Conservation (phyloP, 176 grass and related monocot genomes). For the Otatea glauca region DNA sequence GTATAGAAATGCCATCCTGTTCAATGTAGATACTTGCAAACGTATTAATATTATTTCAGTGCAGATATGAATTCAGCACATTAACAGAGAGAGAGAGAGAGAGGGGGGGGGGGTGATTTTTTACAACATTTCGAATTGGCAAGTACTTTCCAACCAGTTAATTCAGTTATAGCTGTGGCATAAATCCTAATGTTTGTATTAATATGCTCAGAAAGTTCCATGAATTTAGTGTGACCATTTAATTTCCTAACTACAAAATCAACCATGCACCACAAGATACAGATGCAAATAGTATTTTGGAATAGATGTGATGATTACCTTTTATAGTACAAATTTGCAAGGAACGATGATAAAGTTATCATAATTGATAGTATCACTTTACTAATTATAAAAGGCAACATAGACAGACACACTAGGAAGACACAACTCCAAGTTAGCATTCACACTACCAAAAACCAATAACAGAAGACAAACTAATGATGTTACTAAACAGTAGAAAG, state of each 20-base stretch:
- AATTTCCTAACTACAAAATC: not conserved
- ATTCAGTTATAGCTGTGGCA: slow-evolving; percentile 5
- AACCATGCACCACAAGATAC: not conserved
- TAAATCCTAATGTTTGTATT: not conserved
- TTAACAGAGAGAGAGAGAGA: not conserved
- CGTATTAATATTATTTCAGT: not conserved
- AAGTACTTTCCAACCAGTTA: not conserved
- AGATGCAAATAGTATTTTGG: slow-evolving; percentile 11
- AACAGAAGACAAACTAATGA: slow-evolving; percentile 29
- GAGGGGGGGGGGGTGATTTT: no score
- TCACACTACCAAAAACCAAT: not conserved
- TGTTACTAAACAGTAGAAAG: slow-evolving; percentile 10
- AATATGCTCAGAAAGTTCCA: slow-evolving; percentile 1
- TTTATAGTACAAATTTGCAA: slow-evolving; percentile 9
- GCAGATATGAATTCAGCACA: not conserved
- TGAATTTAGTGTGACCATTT: not conserved
- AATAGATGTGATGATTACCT: not conserved
- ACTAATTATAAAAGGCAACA: not conserved
- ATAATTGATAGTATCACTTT: slow-evolving; percentile 34
- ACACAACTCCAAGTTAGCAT: slow-evolving; percentile 27
- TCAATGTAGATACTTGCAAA: slow-evolving; percentile 3
- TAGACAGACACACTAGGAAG: slow-evolving; percentile 6
- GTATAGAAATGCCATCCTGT: slow-evolving; percentile 1
- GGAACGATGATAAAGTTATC: not conserved
- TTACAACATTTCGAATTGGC: slow-evolving; percentile 11